These are phyloP conservation scores for Podila verticillata DNA, from an alignment of 192 early-diverging fungal species.

Conservation along the genomic window DNA sequence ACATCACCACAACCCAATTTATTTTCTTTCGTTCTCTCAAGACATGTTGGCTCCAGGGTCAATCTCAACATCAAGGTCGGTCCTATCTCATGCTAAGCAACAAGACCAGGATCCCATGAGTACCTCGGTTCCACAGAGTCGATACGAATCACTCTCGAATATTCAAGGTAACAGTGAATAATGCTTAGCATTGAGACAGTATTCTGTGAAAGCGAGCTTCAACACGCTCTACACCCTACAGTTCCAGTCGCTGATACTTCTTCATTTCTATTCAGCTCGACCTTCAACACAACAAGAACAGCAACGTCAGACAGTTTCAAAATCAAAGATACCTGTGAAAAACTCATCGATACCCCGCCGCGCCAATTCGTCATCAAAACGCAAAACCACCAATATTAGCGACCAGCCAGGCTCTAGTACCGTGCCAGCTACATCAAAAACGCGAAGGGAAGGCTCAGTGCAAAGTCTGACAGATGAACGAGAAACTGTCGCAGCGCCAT, in stretches of 20 bases:
- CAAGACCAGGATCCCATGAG: neutral
- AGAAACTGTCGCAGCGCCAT: no score
- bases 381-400: neutral
- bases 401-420: neutral
- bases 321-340: slow-evolving; percentile 81
- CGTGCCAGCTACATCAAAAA: neutral
- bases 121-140: neutral
- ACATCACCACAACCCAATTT: neutral
- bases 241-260: no score
- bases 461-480: no score
- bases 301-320: neutral
- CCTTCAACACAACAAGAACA: neutral
- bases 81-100: neutral
- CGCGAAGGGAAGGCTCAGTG: neutral
- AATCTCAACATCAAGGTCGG: neutral
- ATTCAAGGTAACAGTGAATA: neutral
- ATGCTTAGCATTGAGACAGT: neutral
- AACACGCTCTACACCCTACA: neutral
- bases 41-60: neutral
- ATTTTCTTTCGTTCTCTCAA: no score
- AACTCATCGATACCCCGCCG: neutral
- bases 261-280: neutral
- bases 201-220: neutral
- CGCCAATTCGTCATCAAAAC: neutral
- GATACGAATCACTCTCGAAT: neutral